phyloP scores from a whole-genome alignment of 176 grass and related monocot genomes.

The Oryza rufipogon region DNA sequence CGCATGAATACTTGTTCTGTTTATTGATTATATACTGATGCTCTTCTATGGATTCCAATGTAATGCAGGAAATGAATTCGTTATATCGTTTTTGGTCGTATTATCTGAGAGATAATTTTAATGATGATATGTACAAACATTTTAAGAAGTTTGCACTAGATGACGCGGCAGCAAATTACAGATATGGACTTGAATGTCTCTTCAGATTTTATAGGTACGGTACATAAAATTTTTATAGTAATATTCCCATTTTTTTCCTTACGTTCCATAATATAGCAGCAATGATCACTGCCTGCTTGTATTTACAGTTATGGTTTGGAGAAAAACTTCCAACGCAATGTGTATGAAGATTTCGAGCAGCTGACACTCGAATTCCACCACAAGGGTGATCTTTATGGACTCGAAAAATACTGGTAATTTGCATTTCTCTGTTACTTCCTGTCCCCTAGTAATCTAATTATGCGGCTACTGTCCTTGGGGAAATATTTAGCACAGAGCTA shows the following conservation, averaged over 20 bases:
- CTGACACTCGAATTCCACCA: conserved; percentile 72
- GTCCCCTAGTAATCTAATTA: conserved; percentile 22
- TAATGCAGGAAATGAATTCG: conserved; percentile 96
- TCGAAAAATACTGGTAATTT: conserved; percentile 99
- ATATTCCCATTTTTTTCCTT: not conserved
- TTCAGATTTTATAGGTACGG: conserved; percentile 98
- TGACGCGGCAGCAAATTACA: conserved; percentile 85
- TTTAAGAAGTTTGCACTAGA: conserved; percentile 86
- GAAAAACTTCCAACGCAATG: conserved; percentile 79
- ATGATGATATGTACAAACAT: conserved; percentile 88
- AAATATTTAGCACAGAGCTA: conserved; percentile 25
- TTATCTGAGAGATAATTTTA: conserved; percentile 94
- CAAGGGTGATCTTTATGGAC: conserved; percentile 92
- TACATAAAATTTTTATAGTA: conserved; percentile 1
- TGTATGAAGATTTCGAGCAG: conserved; percentile 96
- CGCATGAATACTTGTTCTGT: not conserved
- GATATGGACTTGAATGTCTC: conserved; percentile 95
- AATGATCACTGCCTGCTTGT: not conserved
- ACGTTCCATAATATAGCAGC: conserved; percentile 5
- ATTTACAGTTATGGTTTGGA: conserved; percentile 97
- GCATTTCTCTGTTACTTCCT: conserved; percentile 2
- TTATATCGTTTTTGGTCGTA: conserved; percentile 99
- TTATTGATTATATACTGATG: not conserved
- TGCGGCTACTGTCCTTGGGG: not conserved
- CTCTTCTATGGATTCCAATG: conserved; percentile 21